Evolutionary conservation across 2,329 filamentous ascomycete species (phyloP), one percentile per base, ranked within the genome.

Genomic region (Hirsutella thompsonii): DNA sequence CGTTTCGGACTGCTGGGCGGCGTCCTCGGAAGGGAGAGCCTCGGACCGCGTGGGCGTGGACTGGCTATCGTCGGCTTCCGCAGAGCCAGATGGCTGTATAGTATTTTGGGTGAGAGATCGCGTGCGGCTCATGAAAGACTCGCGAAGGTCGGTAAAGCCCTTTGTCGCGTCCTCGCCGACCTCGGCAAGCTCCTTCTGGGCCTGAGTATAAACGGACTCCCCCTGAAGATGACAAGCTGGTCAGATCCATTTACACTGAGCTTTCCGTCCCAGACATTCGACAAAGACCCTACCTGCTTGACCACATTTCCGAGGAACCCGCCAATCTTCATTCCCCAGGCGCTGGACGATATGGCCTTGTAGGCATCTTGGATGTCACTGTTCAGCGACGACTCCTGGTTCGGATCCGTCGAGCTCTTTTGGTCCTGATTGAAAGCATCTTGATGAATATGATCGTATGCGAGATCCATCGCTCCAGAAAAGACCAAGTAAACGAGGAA

Each of bases 361-460:
- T 96, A 95, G 6, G 90, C 92, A 62, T 95, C 87, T 63, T 94
- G 87, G 47, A 98, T 74, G 55, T 98, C 92, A 50, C 78, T 74
- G 57, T 93, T 93, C 50, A 98, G 73, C 40, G 81, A 75, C 42
- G 64, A 59, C 48, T 68, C 62, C 49, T 67, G 56, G 45, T 64
- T 61, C 19, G 52, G 46, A 41, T 64, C 63, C 30, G n/a, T n/a
- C n/a, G 54, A 42, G 47, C 70, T 66, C 46, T 75, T 67, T 44
- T 68, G 56, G 43, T 79, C 69, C 52, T 77, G 73, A 32, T 75
- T 69, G 46, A 85, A 73, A 39, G 78, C 74, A 59, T 92, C 81
- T 67, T 94, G 87, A 58, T 87, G 81, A 54, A 96, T 94, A 62
- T 94, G 88, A 57, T 98, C 92, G 73, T 96, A 98, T 36, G 89